Percentiles rank a stretch among this genome's conserved stretches.
Conservation (phyloP, 306 rosid species). For the Prunus padus region DNA sequence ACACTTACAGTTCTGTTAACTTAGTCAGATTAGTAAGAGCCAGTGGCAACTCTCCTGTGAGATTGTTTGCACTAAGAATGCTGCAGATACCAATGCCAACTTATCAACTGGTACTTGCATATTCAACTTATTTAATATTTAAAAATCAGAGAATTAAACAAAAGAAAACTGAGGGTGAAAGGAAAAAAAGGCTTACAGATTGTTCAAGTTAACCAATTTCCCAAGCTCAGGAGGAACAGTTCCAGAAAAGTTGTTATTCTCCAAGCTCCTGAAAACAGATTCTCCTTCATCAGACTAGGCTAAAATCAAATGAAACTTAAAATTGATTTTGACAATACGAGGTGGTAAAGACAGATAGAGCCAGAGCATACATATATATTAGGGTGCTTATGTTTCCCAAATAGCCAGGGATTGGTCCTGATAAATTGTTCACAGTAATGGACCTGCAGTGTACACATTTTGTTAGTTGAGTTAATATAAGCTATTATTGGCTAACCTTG, state of each 20-base stretch:
- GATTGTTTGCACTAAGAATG: conserved; percentile 26
- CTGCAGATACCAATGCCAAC: conserved; percentile 8
- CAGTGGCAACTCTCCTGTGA: conserved; percentile 28
- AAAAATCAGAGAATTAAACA: neutral
- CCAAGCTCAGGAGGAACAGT: conserved; percentile 27
- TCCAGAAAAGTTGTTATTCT: conserved; percentile 21
- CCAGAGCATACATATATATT: neutral
- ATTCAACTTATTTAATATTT: neutral
- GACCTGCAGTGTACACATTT: conserved; percentile 17
- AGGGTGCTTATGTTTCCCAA: conserved; percentile 26
- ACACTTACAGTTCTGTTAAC: conserved; percentile 29
- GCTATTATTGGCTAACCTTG: neutral
- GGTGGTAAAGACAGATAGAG: neutral
- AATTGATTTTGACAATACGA: neutral
- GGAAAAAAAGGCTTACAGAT: conserved; percentile 14
- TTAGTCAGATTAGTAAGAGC: conserved; percentile 19
- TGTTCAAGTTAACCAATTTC: conserved; percentile 2
- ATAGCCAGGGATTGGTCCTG: conserved; percentile 28
- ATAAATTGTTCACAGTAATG: conserved; percentile 14
- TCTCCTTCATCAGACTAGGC: neutral
- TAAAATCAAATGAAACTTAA: neutral
- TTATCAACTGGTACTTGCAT: neutral
- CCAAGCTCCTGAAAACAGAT: conserved; percentile 10
- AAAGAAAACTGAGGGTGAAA: neutral
- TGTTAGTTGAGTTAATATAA: neutral